These are phyloP conservation scores for Aspergillus brasiliensis DNA, from an alignment of 2,329 filamentous ascomycete species.

Conservation along the genomic window DNA sequence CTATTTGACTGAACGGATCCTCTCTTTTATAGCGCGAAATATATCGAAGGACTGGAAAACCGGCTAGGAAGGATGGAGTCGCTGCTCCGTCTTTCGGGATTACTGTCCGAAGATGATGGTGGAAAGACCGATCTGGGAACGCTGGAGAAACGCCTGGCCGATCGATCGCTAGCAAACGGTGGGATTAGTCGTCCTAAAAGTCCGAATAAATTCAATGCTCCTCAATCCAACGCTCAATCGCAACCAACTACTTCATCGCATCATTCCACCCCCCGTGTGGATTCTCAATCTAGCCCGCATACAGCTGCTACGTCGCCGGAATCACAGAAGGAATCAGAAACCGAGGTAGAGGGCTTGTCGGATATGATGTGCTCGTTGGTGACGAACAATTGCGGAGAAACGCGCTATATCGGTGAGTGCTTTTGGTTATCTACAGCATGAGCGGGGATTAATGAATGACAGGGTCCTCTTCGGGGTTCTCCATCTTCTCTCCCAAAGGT, in stretches of 20 bases:
- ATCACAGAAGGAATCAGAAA: slow-evolving; percentile 56
- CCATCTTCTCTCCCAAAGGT: slow-evolving; percentile 96
- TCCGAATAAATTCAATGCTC: slow-evolving; percentile 31
- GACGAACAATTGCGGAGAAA: slow-evolving; percentile 92
- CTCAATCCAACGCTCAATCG: slow-evolving; percentile 27
- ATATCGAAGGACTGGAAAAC: slow-evolving; percentile 96
- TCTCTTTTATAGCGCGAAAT: slow-evolving; percentile 71
- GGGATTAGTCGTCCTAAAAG: slow-evolving; percentile 38
- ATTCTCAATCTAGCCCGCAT: slow-evolving; percentile 52
- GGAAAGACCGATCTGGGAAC: slow-evolving; percentile 85
- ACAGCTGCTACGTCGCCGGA: slow-evolving; percentile 56
- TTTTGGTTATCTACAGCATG: not conserved
- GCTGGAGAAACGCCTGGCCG: slow-evolving; percentile 73
- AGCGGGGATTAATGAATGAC: slow-evolving; percentile 24
- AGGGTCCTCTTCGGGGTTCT: slow-evolving; percentile 97
- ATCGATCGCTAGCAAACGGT: slow-evolving; percentile 45
- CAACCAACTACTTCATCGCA: slow-evolving; percentile 40
- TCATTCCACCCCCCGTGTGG: slow-evolving; percentile 51
- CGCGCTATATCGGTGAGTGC: slow-evolving; percentile 84
- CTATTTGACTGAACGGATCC: slow-evolving; percentile 19
- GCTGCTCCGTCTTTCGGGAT: slow-evolving; percentile 78
- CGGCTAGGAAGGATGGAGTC: slow-evolving; percentile 95
- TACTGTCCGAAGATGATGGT: slow-evolving; percentile 82
- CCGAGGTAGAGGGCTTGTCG: slow-evolving; percentile 82
- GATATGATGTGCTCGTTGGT: slow-evolving; percentile 99